Conservation (phyloP, 164 flowering plant genomes). For the Buxus sempervirens region DNA sequence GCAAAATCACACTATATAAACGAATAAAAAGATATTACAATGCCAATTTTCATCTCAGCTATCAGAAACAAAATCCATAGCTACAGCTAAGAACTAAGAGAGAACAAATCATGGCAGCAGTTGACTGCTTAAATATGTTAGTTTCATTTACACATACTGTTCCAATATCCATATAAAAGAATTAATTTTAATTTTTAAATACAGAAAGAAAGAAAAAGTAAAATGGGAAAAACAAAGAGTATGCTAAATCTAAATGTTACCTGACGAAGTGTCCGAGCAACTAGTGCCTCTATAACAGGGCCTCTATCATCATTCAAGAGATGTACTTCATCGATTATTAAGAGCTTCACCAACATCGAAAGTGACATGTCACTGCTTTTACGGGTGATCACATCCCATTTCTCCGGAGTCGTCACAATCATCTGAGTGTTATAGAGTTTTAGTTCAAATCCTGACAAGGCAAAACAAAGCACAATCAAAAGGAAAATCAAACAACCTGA, state of each 20-base stretch:
- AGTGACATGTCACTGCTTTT: slow-evolving; percentile 99
- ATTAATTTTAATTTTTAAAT: not conserved
- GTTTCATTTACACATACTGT: not conserved
- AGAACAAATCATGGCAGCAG: too few relatives aligned
- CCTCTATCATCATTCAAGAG: slow-evolving; percentile 98
- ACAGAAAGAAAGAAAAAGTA: not conserved
- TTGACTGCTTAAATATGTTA: not conserved
- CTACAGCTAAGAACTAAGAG: too few relatives aligned
- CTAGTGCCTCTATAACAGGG: slow-evolving; percentile 95
- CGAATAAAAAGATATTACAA: too few relatives aligned
- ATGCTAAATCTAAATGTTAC: slow-evolving; percentile 24
- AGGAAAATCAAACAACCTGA: slow-evolving; percentile 49
- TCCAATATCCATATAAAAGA: not conserved
- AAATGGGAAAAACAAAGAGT: not conserved
- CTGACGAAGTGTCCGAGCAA: slow-evolving; percentile 98
- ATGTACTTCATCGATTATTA: slow-evolving; percentile 99
- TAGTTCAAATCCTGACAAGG: not conserved
- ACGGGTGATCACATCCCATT: slow-evolving; percentile 99
- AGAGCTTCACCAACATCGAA: slow-evolving; percentile 90
- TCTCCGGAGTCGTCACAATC: slow-evolving; percentile 99
- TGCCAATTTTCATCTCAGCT: too few relatives aligned
- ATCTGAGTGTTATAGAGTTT: slow-evolving; percentile 48
- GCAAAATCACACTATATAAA: too few relatives aligned
- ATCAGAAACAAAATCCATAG: too few relatives aligned
- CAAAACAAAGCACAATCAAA: slow-evolving; percentile 1